Evolutionary conservation across 2,329 filamentous ascomycete genomes (phyloP).

Genomic region (Arthrobotrys sinensis): DNA sequence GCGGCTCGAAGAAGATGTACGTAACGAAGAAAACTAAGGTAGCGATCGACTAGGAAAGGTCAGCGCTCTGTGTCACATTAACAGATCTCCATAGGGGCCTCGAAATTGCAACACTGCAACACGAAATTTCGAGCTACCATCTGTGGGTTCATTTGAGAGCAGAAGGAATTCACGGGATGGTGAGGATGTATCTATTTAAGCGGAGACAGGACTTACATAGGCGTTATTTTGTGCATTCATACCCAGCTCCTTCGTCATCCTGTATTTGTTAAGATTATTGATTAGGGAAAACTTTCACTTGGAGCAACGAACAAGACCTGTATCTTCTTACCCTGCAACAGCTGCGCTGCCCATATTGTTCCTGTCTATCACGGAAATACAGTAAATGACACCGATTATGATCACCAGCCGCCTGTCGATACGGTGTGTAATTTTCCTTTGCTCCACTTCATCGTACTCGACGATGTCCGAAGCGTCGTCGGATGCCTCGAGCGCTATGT

Average conservation of each 20-base stretch:
- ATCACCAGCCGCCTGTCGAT: conserved; percentile 78
- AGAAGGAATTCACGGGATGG: background rate
- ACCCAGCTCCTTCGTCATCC: conserved; percentile 27
- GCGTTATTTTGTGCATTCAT: conserved; percentile 44
- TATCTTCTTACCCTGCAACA: conserved; percentile 74
- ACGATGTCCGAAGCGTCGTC: conserved; percentile 11
- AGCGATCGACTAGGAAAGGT: conserved; percentile 22
- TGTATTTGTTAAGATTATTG: conserved; percentile 1
- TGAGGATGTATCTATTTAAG: background rate
- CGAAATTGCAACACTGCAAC: conserved; percentile 24
- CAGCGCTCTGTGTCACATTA: conserved; percentile 9
- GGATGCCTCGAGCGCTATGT: conserved; percentile 6
- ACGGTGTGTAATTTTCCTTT: conserved; percentile 77
- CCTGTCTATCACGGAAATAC: conserved; percentile 82
- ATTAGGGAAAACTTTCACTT: background rate
- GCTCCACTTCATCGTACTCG: conserved; percentile 69
- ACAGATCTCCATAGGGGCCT: background rate
- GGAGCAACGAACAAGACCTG: no score
- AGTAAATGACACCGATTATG: conserved; percentile 78
- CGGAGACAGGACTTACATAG: conserved; percentile 23
- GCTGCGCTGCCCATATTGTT: conserved; percentile 81
- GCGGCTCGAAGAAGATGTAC: conserved; percentile 80
- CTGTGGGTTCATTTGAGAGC: no score
- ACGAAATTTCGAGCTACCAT: background rate
- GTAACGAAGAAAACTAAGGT: conserved; percentile 42